These are phyloP conservation scores for Fusarium circinatum DNA, from an alignment of 2,329 filamentous ascomycete genomes.

Conservation along the genomic window DNA sequence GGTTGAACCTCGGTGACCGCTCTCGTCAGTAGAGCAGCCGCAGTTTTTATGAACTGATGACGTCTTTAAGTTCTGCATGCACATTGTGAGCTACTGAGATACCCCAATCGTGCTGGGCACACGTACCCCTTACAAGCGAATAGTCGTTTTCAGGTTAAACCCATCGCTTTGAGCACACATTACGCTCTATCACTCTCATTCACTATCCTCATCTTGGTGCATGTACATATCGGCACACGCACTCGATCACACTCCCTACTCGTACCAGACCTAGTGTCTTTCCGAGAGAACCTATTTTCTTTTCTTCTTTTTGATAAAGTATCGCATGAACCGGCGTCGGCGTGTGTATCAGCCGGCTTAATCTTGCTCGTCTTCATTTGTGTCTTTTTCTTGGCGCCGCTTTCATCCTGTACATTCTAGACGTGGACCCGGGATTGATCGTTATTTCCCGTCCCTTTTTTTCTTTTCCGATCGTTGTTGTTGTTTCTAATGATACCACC, in stretches of 20 bases:
- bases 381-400: slow-evolving; percentile 28
- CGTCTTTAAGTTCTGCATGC: slow-evolving; percentile 21
- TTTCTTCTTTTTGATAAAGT: slow-evolving; percentile 36
- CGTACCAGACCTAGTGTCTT: slow-evolving; percentile 28
- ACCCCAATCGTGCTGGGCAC: slow-evolving; percentile 31
- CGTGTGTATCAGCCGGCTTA: slow-evolving; percentile 46
- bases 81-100: slow-evolving; percentile 29
- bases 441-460: slow-evolving; percentile 35
- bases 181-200: slow-evolving; percentile 26
- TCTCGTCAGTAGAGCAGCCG: slow-evolving; percentile 40
- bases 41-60: slow-evolving; percentile 35
- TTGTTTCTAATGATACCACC: slow-evolving; percentile 46
- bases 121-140: slow-evolving; percentile 15
- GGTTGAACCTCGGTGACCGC: slow-evolving; percentile 75
- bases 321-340: slow-evolving; percentile 45
- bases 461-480: slow-evolving; percentile 34
- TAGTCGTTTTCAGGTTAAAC: slow-evolving; percentile 6
- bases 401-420: slow-evolving; percentile 50
- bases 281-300: slow-evolving; percentile 22
- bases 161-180: slow-evolving; percentile 18
- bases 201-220: slow-evolving; percentile 20
- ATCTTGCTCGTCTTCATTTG: slow-evolving; percentile 47
- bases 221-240: slow-evolving; percentile 27
- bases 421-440: slow-evolving; percentile 47
- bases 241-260: slow-evolving; percentile 30